These are phyloP conservation scores for Sicyos edulis DNA, from an alignment of 306 rosid genomes.

Conservation along the genomic window DNA sequence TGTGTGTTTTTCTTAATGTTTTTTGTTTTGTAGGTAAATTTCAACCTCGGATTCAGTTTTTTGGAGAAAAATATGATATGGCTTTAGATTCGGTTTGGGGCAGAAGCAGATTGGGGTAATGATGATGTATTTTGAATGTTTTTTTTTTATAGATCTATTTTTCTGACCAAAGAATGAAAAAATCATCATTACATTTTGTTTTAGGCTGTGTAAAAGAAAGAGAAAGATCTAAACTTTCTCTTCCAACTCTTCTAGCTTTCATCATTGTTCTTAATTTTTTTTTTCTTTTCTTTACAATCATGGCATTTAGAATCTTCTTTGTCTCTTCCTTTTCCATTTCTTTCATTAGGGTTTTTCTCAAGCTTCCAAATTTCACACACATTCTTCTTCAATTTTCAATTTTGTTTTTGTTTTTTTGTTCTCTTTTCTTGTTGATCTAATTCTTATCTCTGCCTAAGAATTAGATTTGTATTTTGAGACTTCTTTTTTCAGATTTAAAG, in stretches of 20 bases:
- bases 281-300: slow-evolving; percentile 17
- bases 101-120: slow-evolving; percentile 49
- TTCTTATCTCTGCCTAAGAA: not conserved
- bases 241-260: slow-evolving; percentile 21
- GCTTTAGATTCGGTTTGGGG: slow-evolving; percentile 24
- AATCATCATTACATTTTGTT: slow-evolving; percentile 35
- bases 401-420: too few species aligned
- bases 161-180: slow-evolving; percentile 36
- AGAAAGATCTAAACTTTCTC: slow-evolving; percentile 11
- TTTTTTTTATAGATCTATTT: slow-evolving; percentile 4
- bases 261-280: slow-evolving; percentile 30
- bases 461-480: not conserved
- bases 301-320: slow-evolving; percentile 39
- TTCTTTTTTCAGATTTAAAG: not conserved
- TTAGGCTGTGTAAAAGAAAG: not conserved
- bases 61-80: not conserved
- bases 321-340: slow-evolving; percentile 32
- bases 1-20: not conserved
- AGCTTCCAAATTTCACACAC: not conserved
- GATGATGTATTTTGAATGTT: slow-evolving; percentile 42
- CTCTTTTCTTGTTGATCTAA: not conserved
- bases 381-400: not conserved
- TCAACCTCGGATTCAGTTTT: slow-evolving; percentile 13
- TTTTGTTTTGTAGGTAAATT: not conserved
- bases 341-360: slow-evolving; percentile 1